A percentile compares a stretch with the other conserved stretches of the same genome.
Conservation (phyloP, 495 filamentous ascomycete genomes). For the Lasiosphaeriaceae sp. region DNA sequence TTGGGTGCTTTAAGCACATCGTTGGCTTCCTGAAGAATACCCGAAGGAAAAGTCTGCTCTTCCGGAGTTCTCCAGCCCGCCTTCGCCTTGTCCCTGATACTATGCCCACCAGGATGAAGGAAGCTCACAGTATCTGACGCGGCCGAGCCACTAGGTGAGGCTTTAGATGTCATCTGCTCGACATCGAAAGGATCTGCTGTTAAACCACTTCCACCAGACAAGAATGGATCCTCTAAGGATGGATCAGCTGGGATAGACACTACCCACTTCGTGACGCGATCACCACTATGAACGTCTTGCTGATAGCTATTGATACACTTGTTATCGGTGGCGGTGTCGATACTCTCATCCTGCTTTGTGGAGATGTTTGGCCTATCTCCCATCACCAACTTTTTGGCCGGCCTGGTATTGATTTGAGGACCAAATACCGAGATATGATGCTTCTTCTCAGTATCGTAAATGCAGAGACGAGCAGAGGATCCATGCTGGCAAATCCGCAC, state of each 20-base stretch:
- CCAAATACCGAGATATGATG: constrained; percentile 8
- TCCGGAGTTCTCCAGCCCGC: too few relatives aligned
- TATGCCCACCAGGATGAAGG: too few relatives aligned
- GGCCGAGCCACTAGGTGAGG: too few relatives aligned
- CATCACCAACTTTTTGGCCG: background rate
- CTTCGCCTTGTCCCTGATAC: too few relatives aligned
- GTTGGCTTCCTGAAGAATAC: too few relatives aligned
- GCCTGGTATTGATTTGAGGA: background rate
- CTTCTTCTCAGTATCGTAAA: constrained; percentile 1
- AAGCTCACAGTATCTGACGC: too few relatives aligned
- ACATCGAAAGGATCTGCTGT: too few relatives aligned
- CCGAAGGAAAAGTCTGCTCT: too few relatives aligned
- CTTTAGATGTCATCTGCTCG: too few relatives aligned
- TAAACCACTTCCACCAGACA: too few relatives aligned
- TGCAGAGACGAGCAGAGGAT: constrained; percentile 19
- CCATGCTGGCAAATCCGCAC: constrained; percentile 12
- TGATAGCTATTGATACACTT: background rate
- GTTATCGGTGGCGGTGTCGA: background rate
- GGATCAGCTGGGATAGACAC: background rate
- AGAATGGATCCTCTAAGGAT: too few relatives aligned
- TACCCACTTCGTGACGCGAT: constrained; percentile 8
- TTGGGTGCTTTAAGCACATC: too few relatives aligned
- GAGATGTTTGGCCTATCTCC: constrained; percentile 1
- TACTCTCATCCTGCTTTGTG: background rate
- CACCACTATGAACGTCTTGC: background rate